A percentile compares a stretch with the other conserved stretches of the same genome.
Evolutionary conservation across 495 filamentous ascomycete species (phyloP).

Genomic region (Penicillium flavigenum): DNA sequence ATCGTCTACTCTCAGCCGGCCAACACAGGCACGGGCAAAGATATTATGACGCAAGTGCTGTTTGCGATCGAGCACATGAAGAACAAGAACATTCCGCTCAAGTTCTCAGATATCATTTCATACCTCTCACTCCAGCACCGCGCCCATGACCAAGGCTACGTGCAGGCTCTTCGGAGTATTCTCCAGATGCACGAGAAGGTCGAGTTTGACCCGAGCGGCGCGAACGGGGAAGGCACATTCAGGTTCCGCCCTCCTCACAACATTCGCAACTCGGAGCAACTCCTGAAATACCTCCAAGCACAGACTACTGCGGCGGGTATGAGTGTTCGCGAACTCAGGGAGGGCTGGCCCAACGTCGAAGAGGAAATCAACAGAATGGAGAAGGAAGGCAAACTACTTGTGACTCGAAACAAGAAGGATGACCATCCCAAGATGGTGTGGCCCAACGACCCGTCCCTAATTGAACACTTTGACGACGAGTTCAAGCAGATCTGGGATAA

Average conservation of each 20-base stretch:
- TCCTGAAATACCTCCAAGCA: constrained; percentile 75
- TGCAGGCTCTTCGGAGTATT: constrained; percentile 46
- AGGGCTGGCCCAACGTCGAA: constrained; percentile 87
- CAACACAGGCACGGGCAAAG: constrained; percentile 71
- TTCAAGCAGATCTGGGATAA: constrained; percentile 81
- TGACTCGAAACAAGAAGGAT: constrained; percentile 91
- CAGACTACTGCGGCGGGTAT: constrained; percentile 81
- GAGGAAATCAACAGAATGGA: constrained; percentile 76
- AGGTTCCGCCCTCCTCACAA: constrained; percentile 74
- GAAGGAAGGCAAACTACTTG: constrained; percentile 71
- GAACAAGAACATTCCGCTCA: constrained; percentile 66
- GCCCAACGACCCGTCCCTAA: constrained; percentile 77
- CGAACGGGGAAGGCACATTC: constrained; percentile 65
- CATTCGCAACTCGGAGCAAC: constrained; percentile 68
- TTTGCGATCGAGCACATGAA: constrained; percentile 86
- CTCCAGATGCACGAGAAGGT: constrained; percentile 63
- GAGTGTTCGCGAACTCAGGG: constrained; percentile 81
- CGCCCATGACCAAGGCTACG: constrained; percentile 45
- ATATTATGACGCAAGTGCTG: constrained; percentile 79
- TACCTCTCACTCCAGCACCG: constrained; percentile 69
- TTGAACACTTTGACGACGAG: constrained; percentile 73
- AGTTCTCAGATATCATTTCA: constrained; percentile 67
- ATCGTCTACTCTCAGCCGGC: constrained; percentile 76
- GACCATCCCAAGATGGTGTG: constrained; percentile 81
- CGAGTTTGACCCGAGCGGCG: constrained; percentile 61